Base-by-base conservation (phyloP, 2,329 filamentous ascomycete genomes). In the Microsporum ferrugineum region DNA sequence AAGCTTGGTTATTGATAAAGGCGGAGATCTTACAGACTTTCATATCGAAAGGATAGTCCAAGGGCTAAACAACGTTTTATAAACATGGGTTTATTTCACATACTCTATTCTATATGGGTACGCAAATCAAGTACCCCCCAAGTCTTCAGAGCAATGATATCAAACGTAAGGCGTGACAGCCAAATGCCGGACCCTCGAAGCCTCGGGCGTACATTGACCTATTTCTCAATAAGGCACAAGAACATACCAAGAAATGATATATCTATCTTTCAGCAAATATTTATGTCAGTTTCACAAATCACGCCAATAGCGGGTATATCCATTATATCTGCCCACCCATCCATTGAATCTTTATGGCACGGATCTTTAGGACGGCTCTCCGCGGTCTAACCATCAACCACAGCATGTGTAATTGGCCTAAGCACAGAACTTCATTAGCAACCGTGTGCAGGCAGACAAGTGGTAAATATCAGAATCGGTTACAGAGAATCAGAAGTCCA, bases 401-500 rank as follows among this genome's bases (percentile, higher is more conserved):
- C 23, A 23, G 43, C 23, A 10, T 23, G 17, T 1, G 45, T 29
- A 31, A 6, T 43, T n/a, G 31, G 5, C 45, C 45, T 49, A 31
- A 31, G 45, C 45, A 49, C 2, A 14, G 12, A 36, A 31, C 49
- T 55, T 55, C 31, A 31, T 55, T 55, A 55, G 49, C 14, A 14
- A 57, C 41, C 5, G 27, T n/a, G n/a, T 57, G 12, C 36, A 27
- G 36, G 29, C 27, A 14, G n/a, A n/a, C 10, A 56, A 36, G 33
- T 7, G 27, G 31, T 33, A 53, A 23, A 36, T 10, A 60, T 31
- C n/a, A 29, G 17, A 38, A 23, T 51, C 29, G 58, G 31, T 27
- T 33, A 29, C 7, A 39, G 17, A 56, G 58, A 57, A 69, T 89
- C 87, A 89, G 87, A 89, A 88, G 87, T 88, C 85, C 84, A 78